Percentiles rank a stretch among this genome's conserved stretches.
Evolutionary conservation across 345 rosid genomes (phyloP).

Genomic region (Hibiscus trionum): DNA sequence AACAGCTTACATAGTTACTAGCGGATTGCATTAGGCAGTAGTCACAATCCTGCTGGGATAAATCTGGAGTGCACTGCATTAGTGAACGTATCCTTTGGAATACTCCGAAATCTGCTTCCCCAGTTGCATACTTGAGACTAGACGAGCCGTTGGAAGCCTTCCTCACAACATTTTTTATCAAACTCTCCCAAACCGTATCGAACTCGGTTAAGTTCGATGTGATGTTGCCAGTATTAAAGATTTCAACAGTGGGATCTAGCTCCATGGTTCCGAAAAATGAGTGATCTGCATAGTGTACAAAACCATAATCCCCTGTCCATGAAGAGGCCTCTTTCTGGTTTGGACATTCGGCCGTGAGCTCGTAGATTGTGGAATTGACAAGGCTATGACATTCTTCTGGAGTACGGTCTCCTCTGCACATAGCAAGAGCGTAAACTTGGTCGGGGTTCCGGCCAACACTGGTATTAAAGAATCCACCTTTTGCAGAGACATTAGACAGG

Average conservation of each 20-base stretch:
- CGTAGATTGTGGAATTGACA: neutral
- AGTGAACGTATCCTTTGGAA: conserved; percentile 22
- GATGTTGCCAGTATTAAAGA: neutral
- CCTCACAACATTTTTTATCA: conserved; percentile 8
- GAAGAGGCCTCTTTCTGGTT: conserved; percentile 9
- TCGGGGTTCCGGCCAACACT: conserved; percentile 5
- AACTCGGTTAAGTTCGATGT: conserved; percentile 15
- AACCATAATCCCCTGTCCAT: neutral
- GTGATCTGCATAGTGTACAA: conserved; percentile 13
- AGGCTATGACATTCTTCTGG: neutral
- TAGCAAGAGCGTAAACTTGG: conserved; percentile 5
- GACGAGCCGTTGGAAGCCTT: conserved; percentile 23
- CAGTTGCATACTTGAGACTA: conserved; percentile 28
- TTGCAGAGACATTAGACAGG: neutral
- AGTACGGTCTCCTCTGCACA: conserved; percentile 17
- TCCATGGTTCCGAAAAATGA: conserved; percentile 8
- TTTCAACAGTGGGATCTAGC: neutral
- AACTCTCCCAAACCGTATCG: conserved; percentile 19
- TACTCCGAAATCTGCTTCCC: conserved; percentile 12
- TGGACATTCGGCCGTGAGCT: conserved; percentile 10
- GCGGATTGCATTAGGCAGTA: conserved; percentile 18
- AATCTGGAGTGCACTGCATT: conserved; percentile 52
- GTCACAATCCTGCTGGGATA: conserved; percentile 25
- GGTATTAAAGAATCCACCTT: conserved; percentile 10
- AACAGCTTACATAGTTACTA: conserved; percentile 26